Evolutionary conservation across 176 grass and related monocot species (phyloP).

Genomic region (Lolium rigidum): DNA sequence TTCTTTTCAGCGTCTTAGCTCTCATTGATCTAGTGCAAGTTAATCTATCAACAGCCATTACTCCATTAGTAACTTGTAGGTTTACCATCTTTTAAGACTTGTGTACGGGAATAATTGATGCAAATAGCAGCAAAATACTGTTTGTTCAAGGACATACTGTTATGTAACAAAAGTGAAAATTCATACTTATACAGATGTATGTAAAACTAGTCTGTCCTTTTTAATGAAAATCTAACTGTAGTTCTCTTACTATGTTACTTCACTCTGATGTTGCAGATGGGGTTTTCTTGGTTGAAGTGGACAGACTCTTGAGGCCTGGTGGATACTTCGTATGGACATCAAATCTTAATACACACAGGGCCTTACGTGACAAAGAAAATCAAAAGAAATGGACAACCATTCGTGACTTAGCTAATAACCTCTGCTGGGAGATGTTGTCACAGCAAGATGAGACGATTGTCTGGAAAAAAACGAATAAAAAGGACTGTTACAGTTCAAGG

Average conservation of each 20-base stretch:
- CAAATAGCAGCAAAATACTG: conserved; percentile 11
- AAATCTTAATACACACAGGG: conserved; percentile 85
- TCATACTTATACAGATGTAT: not conserved
- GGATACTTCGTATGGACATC: conserved; percentile 99
- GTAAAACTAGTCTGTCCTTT: not conserved
- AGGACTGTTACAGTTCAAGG: conserved; percentile 80
- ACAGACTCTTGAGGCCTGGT: conserved; percentile 93
- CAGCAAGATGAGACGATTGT: conserved; percentile 99
- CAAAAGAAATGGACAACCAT: conserved; percentile 87
- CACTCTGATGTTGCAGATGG: conserved; percentile 65
- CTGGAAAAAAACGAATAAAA: conserved; percentile 91
- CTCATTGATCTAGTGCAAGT: conserved; percentile 9
- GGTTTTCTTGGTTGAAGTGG: conserved; percentile 94
- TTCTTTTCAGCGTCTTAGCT: conserved; percentile 7
- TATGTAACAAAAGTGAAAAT: conserved; percentile 21
- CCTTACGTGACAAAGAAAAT: conserved; percentile 90
- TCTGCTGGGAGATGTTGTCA: conserved; percentile 97
- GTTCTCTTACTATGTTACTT: conserved; percentile 20
- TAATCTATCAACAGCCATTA: not conserved
- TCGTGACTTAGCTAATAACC: conserved; percentile 65
- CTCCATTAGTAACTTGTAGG: not conserved
- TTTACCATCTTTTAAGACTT: conserved; percentile 24
- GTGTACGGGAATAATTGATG: not conserved
- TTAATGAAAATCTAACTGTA: not conserved
- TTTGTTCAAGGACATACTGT: conserved; percentile 30